Percentiles rank a stretch among this genome's conserved stretches.
Conservation (phyloP, 331 rosid species). For the Erythrophleum ivorense region DNA sequence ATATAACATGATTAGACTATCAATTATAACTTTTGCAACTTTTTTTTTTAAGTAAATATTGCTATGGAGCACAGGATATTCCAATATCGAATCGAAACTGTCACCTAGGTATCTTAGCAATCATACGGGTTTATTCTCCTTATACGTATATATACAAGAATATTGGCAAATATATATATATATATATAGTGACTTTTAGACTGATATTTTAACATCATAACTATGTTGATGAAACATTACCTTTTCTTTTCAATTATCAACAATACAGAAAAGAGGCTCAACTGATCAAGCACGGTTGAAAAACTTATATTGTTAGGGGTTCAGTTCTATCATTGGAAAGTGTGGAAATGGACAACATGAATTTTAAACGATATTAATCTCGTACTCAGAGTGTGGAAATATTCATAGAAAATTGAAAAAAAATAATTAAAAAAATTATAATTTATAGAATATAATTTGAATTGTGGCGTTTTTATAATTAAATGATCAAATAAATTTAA, state of each 20-base stretch:
- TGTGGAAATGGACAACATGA: not conserved
- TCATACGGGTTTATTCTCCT: not conserved
- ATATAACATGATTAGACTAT: slow-evolving; percentile 46
- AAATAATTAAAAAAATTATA: not conserved
- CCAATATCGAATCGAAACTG: not conserved
- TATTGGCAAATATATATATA: not conserved
- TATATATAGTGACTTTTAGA: not conserved
- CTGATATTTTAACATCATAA: not conserved
- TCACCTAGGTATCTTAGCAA: not conserved
- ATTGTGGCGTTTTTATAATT: not conserved
- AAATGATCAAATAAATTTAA: not conserved
- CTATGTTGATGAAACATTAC: not conserved
- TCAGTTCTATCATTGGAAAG: not conserved
- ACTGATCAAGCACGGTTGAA: not conserved
- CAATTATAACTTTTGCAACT: slow-evolving; percentile 40
- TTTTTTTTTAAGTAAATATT: not conserved
- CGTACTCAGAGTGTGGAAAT: not conserved
- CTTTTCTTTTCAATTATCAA: not conserved
- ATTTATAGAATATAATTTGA: not conserved
- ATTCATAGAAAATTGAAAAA: not conserved
- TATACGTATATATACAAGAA: not conserved
- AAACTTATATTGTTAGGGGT: not conserved
- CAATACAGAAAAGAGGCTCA: not conserved
- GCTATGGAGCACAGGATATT: not conserved
- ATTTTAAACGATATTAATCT: not conserved